Percentiles rank a stretch among this genome's conserved stretches.
phyloP scores from a whole-genome alignment of 345 rosid genomes.

The Noccaea caerulescens region DNA sequence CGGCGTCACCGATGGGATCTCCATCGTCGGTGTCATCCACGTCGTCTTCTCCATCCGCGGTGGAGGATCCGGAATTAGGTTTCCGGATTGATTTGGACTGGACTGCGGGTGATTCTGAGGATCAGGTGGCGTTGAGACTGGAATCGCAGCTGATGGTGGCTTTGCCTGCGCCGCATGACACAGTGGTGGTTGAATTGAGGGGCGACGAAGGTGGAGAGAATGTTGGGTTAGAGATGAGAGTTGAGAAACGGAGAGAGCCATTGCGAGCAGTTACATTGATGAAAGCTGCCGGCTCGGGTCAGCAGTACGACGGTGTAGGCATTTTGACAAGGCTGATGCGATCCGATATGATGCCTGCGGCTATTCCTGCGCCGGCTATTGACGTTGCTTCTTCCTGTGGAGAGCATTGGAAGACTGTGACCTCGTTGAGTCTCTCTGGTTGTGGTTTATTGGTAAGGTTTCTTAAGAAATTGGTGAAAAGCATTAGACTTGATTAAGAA shows the following conservation, averaged over 20 bases:
- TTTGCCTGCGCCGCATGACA: constrained; percentile 80
- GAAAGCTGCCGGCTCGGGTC: constrained; percentile 77
- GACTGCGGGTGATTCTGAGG: constrained; percentile 95
- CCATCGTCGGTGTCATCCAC: constrained; percentile 50
- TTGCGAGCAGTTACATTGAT: constrained; percentile 66
- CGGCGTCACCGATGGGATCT: constrained; percentile 50
- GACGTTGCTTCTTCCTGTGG: constrained; percentile 49
- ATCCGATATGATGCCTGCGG: constrained; percentile 56
- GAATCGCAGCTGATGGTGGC: constrained; percentile 97
- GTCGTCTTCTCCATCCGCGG: constrained; percentile 44
- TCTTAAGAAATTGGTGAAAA: constrained; percentile 11
- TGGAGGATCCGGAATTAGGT: constrained; percentile 68
- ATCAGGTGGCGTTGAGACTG: constrained; percentile 76
- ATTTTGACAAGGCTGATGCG: constrained; percentile 71
- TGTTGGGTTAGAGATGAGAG: constrained; percentile 75
- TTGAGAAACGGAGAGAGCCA: constrained; percentile 82
- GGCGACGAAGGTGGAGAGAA: constrained; percentile 40
- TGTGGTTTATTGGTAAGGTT: constrained; percentile 51
- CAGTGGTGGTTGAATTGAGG: constrained; percentile 67
- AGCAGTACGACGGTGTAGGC: constrained; percentile 84
- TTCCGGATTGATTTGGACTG: constrained; percentile 83
- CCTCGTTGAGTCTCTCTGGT: constrained; percentile 74
- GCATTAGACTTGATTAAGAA: background rate
- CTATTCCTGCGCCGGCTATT: constrained; percentile 45
- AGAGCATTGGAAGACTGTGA: constrained; percentile 82